A percentile compares a stretch with the other conserved stretches of the same genome.
Evolutionary conservation across 2,329 filamentous ascomycete genomes (phyloP).

Genomic region (Myriosclerotinia duriaeana): DNA sequence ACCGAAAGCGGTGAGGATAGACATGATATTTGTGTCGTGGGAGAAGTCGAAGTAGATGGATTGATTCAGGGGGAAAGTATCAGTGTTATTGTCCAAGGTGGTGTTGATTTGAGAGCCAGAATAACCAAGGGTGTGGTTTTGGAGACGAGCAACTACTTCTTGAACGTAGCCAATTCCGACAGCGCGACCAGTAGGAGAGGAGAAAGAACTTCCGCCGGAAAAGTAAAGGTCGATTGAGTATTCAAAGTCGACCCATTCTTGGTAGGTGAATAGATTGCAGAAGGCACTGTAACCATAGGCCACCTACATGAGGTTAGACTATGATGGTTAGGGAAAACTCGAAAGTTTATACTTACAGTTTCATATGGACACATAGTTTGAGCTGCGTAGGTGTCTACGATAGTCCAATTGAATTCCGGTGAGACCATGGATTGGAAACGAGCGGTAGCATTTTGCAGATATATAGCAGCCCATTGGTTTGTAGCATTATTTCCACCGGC

Average conservation of each 20-base stretch:
- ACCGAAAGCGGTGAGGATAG: slow-evolving; percentile 70
- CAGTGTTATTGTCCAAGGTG: slow-evolving; percentile 66
- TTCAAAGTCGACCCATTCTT: slow-evolving; percentile 71
- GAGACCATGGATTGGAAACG: slow-evolving; percentile 56
- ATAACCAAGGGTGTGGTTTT: slow-evolving; percentile 63
- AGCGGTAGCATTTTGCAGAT: slow-evolving; percentile 62
- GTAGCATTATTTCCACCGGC: slow-evolving; percentile 54
- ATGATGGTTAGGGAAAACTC: neutral
- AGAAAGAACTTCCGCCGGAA: slow-evolving; percentile 48
- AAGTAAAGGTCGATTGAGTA: slow-evolving; percentile 70
- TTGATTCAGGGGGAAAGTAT: slow-evolving; percentile 73
- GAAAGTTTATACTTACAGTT: slow-evolving; percentile 46
- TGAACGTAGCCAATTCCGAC: slow-evolving; percentile 73
- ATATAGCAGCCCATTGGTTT: slow-evolving; percentile 60
- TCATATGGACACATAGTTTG: slow-evolving; percentile 77
- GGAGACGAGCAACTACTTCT: slow-evolving; percentile 68
- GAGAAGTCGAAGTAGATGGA: slow-evolving; percentile 74
- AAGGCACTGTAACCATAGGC: slow-evolving; percentile 72
- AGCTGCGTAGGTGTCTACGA: slow-evolving; percentile 62
- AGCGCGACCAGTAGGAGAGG: slow-evolving; percentile 51
- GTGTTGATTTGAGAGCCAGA: slow-evolving; percentile 62
- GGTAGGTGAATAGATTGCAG: slow-evolving; percentile 71
- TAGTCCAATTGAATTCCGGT: slow-evolving; percentile 60
- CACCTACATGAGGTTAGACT: slow-evolving; percentile 45
- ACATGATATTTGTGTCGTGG: slow-evolving; percentile 73